Conservation (phyloP, 192 early-diverging fungal species). For the Entrophospora sp. region DNA sequence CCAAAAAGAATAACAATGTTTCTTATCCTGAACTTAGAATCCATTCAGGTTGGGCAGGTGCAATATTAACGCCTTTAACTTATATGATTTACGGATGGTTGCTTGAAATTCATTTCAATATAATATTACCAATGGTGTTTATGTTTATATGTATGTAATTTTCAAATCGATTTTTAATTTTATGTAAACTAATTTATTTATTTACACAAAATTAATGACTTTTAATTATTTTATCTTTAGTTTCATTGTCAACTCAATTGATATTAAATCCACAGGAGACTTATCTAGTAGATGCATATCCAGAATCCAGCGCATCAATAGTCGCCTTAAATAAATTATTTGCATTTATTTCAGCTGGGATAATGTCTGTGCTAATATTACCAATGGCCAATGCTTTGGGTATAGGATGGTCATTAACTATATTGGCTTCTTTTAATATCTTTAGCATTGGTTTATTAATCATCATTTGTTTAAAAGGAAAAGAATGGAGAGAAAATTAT, state of each 20-base stretch:
- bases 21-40: conserved; percentile 5
- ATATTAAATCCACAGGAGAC: not conserved
- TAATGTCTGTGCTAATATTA: not conserved
- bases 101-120: not conserved
- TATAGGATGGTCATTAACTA: conserved; percentile 4
- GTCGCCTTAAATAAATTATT: conserved; percentile 11
- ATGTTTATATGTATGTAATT: conserved; percentile 5
- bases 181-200: not conserved
- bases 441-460: not conserved
- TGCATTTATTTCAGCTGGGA: not conserved
- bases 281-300: conserved; percentile 20
- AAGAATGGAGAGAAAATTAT: conserved; percentile 10
- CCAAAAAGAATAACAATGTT: not conserved
- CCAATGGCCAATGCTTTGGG: conserved; percentile 9
- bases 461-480: not conserved
- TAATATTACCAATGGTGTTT: not conserved
- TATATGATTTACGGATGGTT: not conserved
- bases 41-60: not conserved
- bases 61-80: not conserved
- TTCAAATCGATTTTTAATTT: not conserved
- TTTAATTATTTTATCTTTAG: not conserved
- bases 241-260: not conserved
- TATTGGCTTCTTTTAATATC: not conserved
- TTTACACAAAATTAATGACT: not conserved
- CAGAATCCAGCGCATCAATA: not conserved